These are phyloP conservation scores for Cercophora sp. DNA, from an alignment of 495 filamentous ascomycete species.

Conservation along the genomic window DNA sequence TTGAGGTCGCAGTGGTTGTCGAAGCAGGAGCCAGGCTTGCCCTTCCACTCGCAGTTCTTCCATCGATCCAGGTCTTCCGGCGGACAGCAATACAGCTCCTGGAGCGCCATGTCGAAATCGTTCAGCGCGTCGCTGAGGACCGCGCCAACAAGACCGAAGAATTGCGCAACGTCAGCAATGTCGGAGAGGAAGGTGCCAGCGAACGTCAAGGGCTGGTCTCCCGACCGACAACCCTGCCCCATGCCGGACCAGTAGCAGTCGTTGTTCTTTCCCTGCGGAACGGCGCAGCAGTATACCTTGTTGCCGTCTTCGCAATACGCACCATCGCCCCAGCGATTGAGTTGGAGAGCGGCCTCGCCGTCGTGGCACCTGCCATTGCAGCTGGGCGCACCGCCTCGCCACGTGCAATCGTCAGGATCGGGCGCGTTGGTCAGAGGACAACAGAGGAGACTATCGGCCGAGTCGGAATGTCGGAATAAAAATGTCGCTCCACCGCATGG, in stretches of 20 bases:
- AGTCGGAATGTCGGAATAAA: too few relatives aligned
- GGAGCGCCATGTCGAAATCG: not conserved
- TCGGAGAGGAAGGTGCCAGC: too few relatives aligned
- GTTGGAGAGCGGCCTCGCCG: not conserved
- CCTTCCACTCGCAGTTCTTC: conserved; percentile 3
- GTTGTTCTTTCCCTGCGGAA: too few relatives aligned
- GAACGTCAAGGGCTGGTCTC: too few relatives aligned
- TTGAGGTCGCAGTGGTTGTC: not conserved
- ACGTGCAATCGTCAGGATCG: not conserved
- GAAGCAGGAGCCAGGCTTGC: not conserved
- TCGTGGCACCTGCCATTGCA: not conserved
- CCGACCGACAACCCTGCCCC: too few relatives aligned
- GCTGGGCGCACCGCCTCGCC: not conserved
- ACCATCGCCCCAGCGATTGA: not conserved
- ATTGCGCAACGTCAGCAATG: too few relatives aligned
- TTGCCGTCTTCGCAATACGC: not conserved
- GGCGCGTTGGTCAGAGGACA: not conserved
- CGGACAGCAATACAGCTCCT: not conserved
- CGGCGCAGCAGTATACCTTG: not conserved
- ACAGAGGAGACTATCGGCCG: too few relatives aligned
- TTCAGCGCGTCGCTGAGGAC: too few relatives aligned
- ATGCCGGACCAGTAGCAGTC: too few relatives aligned
- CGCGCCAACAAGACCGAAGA: not conserved
- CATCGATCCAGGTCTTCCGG: not conserved
- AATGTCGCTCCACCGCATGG: too few relatives aligned